Evolutionary conservation across 1,139 yeast genomes (phyloP).

Genomic region (Debaryomyces sp.): DNA sequence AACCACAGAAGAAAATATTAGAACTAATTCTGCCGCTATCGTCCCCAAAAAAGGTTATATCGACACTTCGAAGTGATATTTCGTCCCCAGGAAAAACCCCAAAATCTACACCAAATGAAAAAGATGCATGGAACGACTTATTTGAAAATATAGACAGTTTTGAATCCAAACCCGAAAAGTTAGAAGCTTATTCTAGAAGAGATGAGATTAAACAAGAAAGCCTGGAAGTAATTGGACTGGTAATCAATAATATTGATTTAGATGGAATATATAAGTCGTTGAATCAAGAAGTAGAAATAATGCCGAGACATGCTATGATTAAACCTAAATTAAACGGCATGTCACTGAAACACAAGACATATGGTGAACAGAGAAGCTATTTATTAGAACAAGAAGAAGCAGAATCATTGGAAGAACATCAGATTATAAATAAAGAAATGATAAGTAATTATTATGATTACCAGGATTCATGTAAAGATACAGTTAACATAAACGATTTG

Average conservation of each 20-base stretch:
- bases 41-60: conserved; percentile 1
- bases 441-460: conserved; percentile 16
- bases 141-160: conserved; percentile 18
- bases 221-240: not conserved
- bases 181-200: not conserved
- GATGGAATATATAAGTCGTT: conserved; percentile 2
- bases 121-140: conserved; percentile 25
- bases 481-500: conserved; percentile 23
- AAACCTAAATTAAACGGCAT: not conserved
- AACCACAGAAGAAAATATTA: conserved; percentile 8
- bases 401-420: conserved; percentile 9
- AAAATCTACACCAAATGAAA: conserved; percentile 16
- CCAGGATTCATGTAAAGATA: conserved; percentile 1
- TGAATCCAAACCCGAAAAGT: not conserved
- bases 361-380: conserved; percentile 27
- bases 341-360: conserved; percentile 11
- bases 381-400: conserved; percentile 17
- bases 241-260: not conserved
- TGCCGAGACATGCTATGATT: not conserved
- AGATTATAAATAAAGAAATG: conserved; percentile 8
- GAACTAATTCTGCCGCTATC: conserved; percentile 5
- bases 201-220: not conserved
- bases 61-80: not conserved
- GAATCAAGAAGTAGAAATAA: not conserved
- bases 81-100: not conserved